Evolutionary conservation across 805 yeast species (phyloP).

Genomic region (Saccharomycopsis vini): DNA sequence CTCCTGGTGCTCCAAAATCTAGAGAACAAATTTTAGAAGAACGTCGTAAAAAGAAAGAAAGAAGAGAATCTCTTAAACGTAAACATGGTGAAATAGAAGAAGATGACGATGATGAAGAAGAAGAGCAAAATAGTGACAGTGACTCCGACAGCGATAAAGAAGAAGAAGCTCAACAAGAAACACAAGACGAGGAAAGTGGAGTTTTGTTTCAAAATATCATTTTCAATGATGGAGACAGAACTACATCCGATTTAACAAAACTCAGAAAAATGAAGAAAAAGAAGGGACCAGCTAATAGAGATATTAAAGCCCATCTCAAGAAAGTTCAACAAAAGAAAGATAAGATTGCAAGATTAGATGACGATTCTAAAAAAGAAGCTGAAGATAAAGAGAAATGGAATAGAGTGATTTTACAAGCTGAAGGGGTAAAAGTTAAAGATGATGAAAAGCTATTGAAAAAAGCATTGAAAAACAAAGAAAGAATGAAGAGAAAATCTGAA

Average conservation of each 20-base stretch:
- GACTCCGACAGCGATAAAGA: conserved; percentile 24
- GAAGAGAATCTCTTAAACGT: conserved; percentile 25
- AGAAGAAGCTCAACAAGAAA: background rate
- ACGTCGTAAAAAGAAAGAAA: conserved; percentile 38
- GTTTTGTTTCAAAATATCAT: conserved; percentile 75
- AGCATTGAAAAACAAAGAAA: conserved; percentile 76
- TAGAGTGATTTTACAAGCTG: conserved; percentile 73
- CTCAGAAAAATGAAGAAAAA: conserved; percentile 50
- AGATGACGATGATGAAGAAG: conserved; percentile 27
- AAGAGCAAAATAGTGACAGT: conserved; percentile 25
- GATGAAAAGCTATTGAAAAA: conserved; percentile 82
- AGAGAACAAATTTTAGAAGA: conserved; percentile 72
- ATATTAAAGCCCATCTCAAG: conserved; percentile 71
- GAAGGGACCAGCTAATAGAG: conserved; percentile 83
- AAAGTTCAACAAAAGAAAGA: conserved; percentile 67
- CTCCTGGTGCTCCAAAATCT: conserved; percentile 73
- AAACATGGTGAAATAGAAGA: conserved; percentile 30
- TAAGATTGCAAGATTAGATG: conserved; percentile 48
- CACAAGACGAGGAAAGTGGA: conserved; percentile 28
- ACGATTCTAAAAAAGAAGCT: conserved; percentile 49
- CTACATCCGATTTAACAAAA: conserved; percentile 61
- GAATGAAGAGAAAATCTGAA: conserved; percentile 76
- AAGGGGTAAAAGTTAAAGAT: conserved; percentile 81
- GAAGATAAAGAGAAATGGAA: conserved; percentile 80
- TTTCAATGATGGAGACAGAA: conserved; percentile 72